Evolutionary conservation across 495 filamentous ascomycete genomes (phyloP).

Genomic region (Podospora didyma): DNA sequence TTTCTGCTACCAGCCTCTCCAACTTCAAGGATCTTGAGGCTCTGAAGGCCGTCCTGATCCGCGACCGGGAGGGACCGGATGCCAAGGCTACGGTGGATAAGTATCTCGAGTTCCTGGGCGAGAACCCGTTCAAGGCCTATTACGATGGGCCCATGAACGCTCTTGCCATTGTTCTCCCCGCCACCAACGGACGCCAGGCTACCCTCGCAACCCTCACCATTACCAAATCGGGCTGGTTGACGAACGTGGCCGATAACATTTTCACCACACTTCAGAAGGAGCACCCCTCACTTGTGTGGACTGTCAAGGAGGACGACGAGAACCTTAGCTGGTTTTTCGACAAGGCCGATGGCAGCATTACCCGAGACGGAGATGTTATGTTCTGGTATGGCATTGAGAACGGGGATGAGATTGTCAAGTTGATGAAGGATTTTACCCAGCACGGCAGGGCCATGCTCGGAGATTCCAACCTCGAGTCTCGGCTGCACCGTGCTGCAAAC

Average conservation of each 20-base stretch:
- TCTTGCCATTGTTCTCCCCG: conserved; percentile 84
- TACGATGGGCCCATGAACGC: conserved; percentile 97
- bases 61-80: conserved; percentile 83
- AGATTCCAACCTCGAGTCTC: conserved; percentile 81
- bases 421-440: conserved; percentile 83
- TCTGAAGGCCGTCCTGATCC: conserved; percentile 77
- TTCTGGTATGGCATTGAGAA: conserved; percentile 95
- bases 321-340: conserved; percentile 99
- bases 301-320: conserved; percentile 94
- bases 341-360: conserved; percentile 90
- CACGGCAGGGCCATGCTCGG: conserved; percentile 87
- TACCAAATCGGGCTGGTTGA: conserved; percentile 92
- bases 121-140: conserved; percentile 85
- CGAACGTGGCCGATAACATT: conserved; percentile 96
- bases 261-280: conserved; percentile 92
- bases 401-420: conserved; percentile 76
- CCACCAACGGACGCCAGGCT: conserved; percentile 53
- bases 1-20: conserved; percentile 65
- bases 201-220: conserved; percentile 92
- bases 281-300: conserved; percentile 88
- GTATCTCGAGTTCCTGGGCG: conserved; percentile 72
- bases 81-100: conserved; percentile 79
- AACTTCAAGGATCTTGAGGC: conserved; percentile 75
- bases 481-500: conserved; percentile 72
- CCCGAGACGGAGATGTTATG: conserved; percentile 78